Base-by-base conservation (phyloP, 1,284 basidiomycete genomes). In the Kalmanozyma brasiliensis region DNA sequence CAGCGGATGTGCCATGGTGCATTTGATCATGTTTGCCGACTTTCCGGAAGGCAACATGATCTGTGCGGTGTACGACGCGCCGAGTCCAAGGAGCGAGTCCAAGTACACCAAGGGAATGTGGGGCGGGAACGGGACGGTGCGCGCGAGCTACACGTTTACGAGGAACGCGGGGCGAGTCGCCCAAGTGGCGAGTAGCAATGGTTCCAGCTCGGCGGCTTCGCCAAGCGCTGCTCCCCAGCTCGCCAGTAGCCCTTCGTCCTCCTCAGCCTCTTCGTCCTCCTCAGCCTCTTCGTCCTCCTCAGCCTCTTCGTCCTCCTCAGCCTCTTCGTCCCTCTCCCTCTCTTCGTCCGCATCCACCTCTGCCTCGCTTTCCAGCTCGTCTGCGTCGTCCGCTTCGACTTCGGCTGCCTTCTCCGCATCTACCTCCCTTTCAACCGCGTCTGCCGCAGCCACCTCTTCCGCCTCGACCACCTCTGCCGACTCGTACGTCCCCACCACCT, bases 41-140 rank as follows among this genome's bases (percentile, higher is more conserved):
- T 64, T 56, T 17, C 2, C 51, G 9, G 58, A 69, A 30, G 66
- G 66, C 4, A 59, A 49, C 13, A 51, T 59, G 5, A 51, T 69
- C 22, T 69, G 66, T 19, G 58, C 55, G 0, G 23, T 51, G 38
- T 60, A 60, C 20, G 48, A 36, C 17, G 34, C 37, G 1, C 43
- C 34, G 2, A 19, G n/a, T 14, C 45, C 49, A 2, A 34, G 41
- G 33, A 34, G 29, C 41, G 47, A 52, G 22, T 55, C 66, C 0
- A 46, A 41, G 22, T 56, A 63, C 16, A 63, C 55, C 0, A 57
- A 42, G 3, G 61, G 62, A 5, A 8, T 49, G 19, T 63, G 49
- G 33, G 47, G 55, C 7, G 62, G 60, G 11, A 29, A 48, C 0
- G 66, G 66, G 2, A 19, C 22, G 10, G 66, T 69, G 11, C 43